phyloP scores from a whole-genome alignment of 768 basidiomycete genomes.

The Boletus rubescentipes region DNA sequence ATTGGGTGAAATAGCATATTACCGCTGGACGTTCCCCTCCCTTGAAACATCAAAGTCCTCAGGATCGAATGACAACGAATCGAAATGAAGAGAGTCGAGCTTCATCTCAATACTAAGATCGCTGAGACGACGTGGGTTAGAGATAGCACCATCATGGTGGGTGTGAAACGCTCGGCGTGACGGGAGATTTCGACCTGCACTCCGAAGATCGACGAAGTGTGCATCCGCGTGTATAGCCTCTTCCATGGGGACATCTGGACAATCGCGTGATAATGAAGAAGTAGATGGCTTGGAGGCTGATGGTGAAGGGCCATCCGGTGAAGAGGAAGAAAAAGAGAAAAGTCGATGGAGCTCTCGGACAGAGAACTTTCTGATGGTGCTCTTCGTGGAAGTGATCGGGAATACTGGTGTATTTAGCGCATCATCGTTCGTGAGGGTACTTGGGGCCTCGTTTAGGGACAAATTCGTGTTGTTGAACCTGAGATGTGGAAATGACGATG shows the following conservation, averaged over 20 bases:
- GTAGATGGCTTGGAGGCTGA: slow-evolving; percentile 7
- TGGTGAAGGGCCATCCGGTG: slow-evolving; percentile 9
- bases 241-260: slow-evolving; percentile 20
- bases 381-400: slow-evolving; percentile 35
- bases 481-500: slow-evolving; percentile 9
- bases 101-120: slow-evolving; percentile 61
- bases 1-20: slow-evolving; percentile 2
- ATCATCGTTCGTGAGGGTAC: slow-evolving; percentile 11
- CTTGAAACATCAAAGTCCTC: slow-evolving; percentile 45
- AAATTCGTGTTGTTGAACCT: slow-evolving; percentile 28
- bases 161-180: slow-evolving; percentile 5
- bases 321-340: slow-evolving; percentile 28
- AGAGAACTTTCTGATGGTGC: slow-evolving; percentile 32
- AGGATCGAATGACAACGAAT: slow-evolving; percentile 64
- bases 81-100: slow-evolving; percentile 73
- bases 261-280: slow-evolving; percentile 10
- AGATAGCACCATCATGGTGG: neutral
- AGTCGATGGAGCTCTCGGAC: slow-evolving; percentile 37
- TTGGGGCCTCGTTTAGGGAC: slow-evolving; percentile 16
- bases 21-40: slow-evolving; percentile 18
- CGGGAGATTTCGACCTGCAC: slow-evolving; percentile 16
- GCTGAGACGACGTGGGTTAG: slow-evolving; percentile 18
- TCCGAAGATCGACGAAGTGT: slow-evolving; percentile 19
- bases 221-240: slow-evolving; percentile 15
- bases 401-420: slow-evolving; percentile 28